phyloP scores from a whole-genome alignment of 805 yeast genomes.

The Ogataea haglerorum region DNA sequence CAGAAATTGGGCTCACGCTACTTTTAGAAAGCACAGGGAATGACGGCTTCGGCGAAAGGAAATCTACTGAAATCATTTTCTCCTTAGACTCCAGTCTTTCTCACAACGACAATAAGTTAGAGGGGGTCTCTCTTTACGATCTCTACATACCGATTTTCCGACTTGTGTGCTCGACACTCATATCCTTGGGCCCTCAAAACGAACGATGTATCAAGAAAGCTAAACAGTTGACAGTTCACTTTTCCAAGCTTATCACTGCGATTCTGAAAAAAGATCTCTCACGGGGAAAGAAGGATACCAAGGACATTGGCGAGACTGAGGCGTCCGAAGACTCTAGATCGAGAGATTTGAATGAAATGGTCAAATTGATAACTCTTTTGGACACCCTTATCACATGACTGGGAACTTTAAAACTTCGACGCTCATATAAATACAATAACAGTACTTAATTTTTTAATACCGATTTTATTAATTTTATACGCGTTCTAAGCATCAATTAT shows the following conservation, averaged over 20 bases:
- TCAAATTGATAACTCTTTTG: slow-evolving; percentile 29
- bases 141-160: slow-evolving; percentile 73
- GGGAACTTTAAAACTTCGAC: neutral
- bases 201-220: slow-evolving; percentile 54
- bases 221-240: slow-evolving; percentile 46
- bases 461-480: neutral
- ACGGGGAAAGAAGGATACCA: slow-evolving; percentile 11
- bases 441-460: neutral
- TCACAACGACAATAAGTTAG: slow-evolving; percentile 20
- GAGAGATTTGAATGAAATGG: slow-evolving; percentile 23
- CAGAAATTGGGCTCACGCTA: slow-evolving; percentile 65
- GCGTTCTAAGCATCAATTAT: neutral
- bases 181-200: slow-evolving; percentile 78
- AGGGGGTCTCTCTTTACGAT: slow-evolving; percentile 55
- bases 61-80: slow-evolving; percentile 41
- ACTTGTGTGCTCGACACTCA: slow-evolving; percentile 58
- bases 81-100: slow-evolving; percentile 52
- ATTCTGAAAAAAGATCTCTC: slow-evolving; percentile 33
- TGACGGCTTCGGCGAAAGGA: slow-evolving; percentile 9
- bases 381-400: slow-evolving; percentile 23
- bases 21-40: slow-evolving; percentile 18
- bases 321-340: neutral
- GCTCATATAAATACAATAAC: no score
- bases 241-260: slow-evolving; percentile 56
- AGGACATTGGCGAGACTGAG: neutral